Conservation (phyloP, 1,284 basidiomycete species). For the Cystobasidium sp. region DNA sequence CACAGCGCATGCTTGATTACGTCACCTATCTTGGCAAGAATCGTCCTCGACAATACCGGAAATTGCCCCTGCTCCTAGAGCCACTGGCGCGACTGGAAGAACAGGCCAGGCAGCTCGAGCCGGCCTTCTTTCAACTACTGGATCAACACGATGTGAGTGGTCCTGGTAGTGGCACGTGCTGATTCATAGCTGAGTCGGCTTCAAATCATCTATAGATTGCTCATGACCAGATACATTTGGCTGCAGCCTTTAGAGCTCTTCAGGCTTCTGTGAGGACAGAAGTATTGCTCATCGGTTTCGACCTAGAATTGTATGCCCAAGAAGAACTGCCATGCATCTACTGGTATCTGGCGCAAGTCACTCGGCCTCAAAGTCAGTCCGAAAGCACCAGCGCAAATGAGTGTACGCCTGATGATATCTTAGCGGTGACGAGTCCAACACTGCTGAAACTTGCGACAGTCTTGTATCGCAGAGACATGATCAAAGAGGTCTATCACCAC, state of each 20-base stretch:
- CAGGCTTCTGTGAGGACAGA: conserved; percentile 68
- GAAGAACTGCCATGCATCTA: conserved; percentile 73
- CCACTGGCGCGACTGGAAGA: conserved; percentile 2
- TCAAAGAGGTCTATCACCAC: not conserved
- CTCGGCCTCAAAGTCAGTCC: not conserved
- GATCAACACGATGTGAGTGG: not conserved
- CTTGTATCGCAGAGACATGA: not conserved
- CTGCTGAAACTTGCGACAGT: not conserved
- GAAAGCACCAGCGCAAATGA: not conserved
- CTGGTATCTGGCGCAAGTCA: conserved; percentile 62
- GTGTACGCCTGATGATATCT: not conserved
- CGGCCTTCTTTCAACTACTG: not conserved
- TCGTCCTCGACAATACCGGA: conserved; percentile 17
- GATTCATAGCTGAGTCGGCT: not conserved
- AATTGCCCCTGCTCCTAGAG: not conserved
- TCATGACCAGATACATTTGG: not conserved
- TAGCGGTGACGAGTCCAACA: not conserved
- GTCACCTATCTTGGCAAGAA: conserved; percentile 31
- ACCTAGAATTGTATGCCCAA: conserved; percentile 71
- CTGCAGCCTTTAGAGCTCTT: conserved; percentile 62
- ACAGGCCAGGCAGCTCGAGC: conserved; percentile 5
- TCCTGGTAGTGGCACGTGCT: not conserved
- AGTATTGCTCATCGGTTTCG: conserved; percentile 73
- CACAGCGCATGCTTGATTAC: conserved; percentile 31
- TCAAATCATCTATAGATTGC: not conserved